Percentiles rank a stretch among this genome's conserved stretches.
Conservation (phyloP, 352 stramenopile species). For the Phytophthora agathidicida region DNA sequence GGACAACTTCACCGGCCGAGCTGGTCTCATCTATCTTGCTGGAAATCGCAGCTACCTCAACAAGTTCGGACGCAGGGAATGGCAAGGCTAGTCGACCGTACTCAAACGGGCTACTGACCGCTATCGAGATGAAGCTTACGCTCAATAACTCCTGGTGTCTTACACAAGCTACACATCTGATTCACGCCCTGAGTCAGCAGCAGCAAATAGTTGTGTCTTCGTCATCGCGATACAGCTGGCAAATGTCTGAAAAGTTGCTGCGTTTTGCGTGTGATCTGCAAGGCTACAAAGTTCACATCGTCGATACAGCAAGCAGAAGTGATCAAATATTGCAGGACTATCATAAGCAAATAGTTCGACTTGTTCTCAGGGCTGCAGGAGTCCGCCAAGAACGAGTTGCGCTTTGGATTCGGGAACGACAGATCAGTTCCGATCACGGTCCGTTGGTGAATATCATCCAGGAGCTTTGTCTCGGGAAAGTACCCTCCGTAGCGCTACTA, state of each 20-base stretch:
- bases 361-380: slow-evolving; percentile 25
- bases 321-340: background rate
- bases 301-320: slow-evolving; percentile 1
- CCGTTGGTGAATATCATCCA: slow-evolving; percentile 29
- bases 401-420: slow-evolving; percentile 33
- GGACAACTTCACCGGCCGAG: slow-evolving; percentile 3
- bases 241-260: slow-evolving; percentile 31
- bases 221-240: background rate
- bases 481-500: slow-evolving; percentile 42
- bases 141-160: slow-evolving; percentile 42
- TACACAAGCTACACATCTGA: slow-evolving; percentile 41
- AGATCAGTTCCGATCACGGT: slow-evolving; percentile 4
- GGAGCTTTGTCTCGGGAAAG: slow-evolving; percentile 42
- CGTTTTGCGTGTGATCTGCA: slow-evolving; percentile 47
- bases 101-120: slow-evolving; percentile 5
- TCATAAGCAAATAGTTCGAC: background rate
- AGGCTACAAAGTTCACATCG: slow-evolving; percentile 35
- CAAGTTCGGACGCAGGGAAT: background rate
- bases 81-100: slow-evolving; percentile 14
- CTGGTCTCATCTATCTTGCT: slow-evolving; percentile 25
- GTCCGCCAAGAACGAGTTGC: slow-evolving; percentile 45
- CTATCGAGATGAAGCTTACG: slow-evolving; percentile 27
- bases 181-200: slow-evolving; percentile 40
- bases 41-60: slow-evolving; percentile 19
- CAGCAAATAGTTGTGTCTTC: slow-evolving; percentile 38